Evolutionary conservation across 768 basidiomycete genomes (phyloP).

Genomic region (Coprinellus micaceus): DNA sequence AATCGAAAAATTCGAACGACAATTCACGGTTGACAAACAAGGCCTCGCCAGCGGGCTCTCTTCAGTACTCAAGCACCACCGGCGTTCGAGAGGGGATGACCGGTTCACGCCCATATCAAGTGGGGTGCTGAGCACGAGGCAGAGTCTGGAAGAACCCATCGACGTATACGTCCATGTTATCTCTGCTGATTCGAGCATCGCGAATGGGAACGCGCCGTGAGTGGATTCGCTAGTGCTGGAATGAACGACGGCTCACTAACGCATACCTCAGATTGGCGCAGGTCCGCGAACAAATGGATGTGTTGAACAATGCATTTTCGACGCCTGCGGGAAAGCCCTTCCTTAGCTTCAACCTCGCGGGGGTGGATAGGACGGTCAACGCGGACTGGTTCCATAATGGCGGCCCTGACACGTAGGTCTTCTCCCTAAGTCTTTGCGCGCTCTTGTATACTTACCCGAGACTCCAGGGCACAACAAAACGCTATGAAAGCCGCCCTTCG

Average conservation of each 20-base stretch:
- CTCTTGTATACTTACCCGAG: not conserved
- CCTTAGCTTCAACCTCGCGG: conserved; percentile 31
- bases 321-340: conserved; percentile 17
- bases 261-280: conserved; percentile 20
- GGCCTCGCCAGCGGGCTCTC: not conserved
- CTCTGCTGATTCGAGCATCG: conserved; percentile 8
- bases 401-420: conserved; percentile 32
- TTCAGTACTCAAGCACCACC: not conserved
- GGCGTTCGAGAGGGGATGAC: not conserved
- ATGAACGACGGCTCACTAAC: not conserved
- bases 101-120: not conserved
- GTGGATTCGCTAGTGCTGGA: not conserved
- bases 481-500: conserved; percentile 37
- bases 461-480: conserved; percentile 19
- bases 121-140: not conserved
- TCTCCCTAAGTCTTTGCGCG: not conserved
- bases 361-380: conserved; percentile 32
- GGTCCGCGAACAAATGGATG: conserved; percentile 33
- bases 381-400: conserved; percentile 38
- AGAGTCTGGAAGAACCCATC: not conserved
- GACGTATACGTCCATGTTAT: conserved; percentile 17
- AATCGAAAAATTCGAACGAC: not conserved
- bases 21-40: not conserved
- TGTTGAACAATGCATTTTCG: conserved; percentile 38
- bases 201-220: conserved; percentile 13